Percentiles rank a stretch among this genome's conserved stretches.
Conservation (phyloP, 2,329 filamentous ascomycete genomes). For the Hymenoscyphus albidus region DNA sequence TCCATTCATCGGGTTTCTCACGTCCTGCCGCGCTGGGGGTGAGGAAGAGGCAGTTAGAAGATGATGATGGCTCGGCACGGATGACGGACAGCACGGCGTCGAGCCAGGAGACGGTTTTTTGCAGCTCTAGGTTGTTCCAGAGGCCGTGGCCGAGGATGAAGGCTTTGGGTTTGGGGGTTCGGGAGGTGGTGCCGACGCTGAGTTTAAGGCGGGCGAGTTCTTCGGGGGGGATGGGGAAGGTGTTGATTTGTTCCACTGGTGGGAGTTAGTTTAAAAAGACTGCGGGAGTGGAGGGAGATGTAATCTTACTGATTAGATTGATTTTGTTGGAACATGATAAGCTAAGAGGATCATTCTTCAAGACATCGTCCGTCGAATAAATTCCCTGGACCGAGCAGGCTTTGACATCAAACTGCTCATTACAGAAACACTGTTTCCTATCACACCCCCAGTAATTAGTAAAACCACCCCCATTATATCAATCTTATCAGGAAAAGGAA, state of each 20-base stretch:
- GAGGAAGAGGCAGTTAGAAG: constrained; percentile 33
- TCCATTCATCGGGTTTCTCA: constrained; percentile 44
- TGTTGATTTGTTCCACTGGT: constrained; percentile 41
- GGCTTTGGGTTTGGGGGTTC: constrained; percentile 32
- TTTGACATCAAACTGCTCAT: constrained; percentile 47
- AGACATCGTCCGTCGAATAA: constrained; percentile 44
- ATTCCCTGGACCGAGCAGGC: constrained; percentile 48
- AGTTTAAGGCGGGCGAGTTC: constrained; percentile 40
- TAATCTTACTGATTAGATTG: constrained; percentile 36
- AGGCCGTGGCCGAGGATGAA: constrained; percentile 46
- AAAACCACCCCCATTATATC: background rate
- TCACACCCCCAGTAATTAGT: background rate
- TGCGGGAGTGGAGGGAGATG: background rate
- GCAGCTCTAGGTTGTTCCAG: constrained; percentile 45
- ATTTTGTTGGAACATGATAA: constrained; percentile 39
- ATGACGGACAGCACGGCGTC: constrained; percentile 37
- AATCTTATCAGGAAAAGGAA: too few species aligned
- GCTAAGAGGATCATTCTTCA: constrained; percentile 41
- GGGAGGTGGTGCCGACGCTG: constrained; percentile 32
- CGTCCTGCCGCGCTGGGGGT: constrained; percentile 46
- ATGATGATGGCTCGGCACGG: constrained; percentile 9
- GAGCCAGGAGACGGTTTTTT: constrained; percentile 41
- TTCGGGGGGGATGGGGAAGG: constrained; percentile 40
- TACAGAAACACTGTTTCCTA: constrained; percentile 44
- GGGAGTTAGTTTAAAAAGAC: background rate